A percentile compares a stretch with the other conserved stretches of the same genome.
Evolutionary conservation across 345 rosid species (phyloP).

Genomic region (Eucalyptus cloeziana): DNA sequence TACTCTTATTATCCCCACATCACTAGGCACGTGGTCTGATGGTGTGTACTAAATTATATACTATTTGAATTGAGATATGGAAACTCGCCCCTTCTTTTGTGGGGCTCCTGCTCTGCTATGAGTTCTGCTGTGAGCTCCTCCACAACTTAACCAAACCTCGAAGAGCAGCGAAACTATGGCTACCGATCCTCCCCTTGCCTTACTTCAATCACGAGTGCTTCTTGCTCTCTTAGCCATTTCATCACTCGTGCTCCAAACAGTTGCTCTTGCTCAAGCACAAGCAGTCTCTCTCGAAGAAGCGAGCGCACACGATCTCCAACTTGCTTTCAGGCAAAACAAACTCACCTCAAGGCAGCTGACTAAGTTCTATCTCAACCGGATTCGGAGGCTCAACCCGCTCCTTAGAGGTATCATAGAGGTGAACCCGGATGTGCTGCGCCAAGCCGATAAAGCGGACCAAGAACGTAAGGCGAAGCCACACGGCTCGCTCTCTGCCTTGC

Average conservation of each 20-base stretch:
- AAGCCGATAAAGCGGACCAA: conserved; percentile 47
- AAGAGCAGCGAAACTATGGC: background rate
- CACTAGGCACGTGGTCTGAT: background rate
- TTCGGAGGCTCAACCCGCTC: conserved; percentile 27
- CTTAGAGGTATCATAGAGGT: conserved; percentile 54
- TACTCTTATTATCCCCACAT: background rate
- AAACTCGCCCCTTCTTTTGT: background rate
- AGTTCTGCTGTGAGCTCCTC: background rate
- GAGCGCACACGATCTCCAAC: conserved; percentile 27
- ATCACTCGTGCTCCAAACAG: background rate
- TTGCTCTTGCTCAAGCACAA: background rate
- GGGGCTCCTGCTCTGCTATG: background rate
- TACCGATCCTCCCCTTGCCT: background rate
- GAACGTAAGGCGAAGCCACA: conserved; percentile 17
- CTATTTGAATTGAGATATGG: background rate
- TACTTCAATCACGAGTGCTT: background rate
- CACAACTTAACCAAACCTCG: background rate
- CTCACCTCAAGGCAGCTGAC: conserved; percentile 58
- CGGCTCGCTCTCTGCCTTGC: conserved; percentile 15
- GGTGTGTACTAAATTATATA: background rate
- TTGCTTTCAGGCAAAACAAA: conserved; percentile 28
- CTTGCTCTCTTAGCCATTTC: background rate
- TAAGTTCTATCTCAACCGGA: conserved; percentile 32
- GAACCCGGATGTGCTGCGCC: conserved; percentile 48
- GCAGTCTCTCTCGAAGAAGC: conserved; percentile 23